phyloP scores from a whole-genome alignment of 768 basidiomycete genomes.

The Collybia nuda region DNA sequence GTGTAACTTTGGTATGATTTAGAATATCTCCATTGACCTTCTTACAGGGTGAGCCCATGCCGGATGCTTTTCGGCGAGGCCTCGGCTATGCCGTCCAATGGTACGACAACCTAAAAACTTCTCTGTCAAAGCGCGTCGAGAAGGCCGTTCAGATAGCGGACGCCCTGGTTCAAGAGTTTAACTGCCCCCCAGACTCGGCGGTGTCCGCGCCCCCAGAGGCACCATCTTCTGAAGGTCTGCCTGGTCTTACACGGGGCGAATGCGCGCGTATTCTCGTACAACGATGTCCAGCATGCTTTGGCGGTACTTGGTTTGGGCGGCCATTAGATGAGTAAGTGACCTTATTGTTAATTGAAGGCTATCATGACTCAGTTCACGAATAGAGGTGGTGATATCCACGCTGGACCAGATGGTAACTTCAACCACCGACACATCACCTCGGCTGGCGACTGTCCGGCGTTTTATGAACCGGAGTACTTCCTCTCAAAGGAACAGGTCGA shows the following conservation, averaged over 20 bases:
- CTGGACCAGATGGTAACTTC: constrained; percentile 37
- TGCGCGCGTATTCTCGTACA: constrained; percentile 3
- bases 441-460: constrained; percentile 27
- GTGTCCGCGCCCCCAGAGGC: no score
- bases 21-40: no score
- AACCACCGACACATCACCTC: constrained; percentile 29
- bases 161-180: no score
- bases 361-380: background rate
- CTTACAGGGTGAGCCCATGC: constrained; percentile 22
- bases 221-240: background rate
- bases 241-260: background rate
- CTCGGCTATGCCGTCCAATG: constrained; percentile 15
- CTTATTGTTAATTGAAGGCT: background rate
- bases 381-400: constrained; percentile 34
- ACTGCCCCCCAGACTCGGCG: no score
- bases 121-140: constrained; percentile 6
- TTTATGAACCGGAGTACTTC: constrained; percentile 28
- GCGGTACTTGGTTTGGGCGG: constrained; percentile 18
- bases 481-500: constrained; percentile 31
- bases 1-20: no score
- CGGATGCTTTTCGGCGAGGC: constrained; percentile 29
- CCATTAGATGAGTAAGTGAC: constrained; percentile 14
- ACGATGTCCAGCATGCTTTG: constrained; percentile 30
- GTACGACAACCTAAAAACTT: constrained; percentile 11
- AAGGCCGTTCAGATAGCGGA: no score